These are phyloP conservation scores for Trifolium fragiferum DNA, from an alignment of 306 rosid genomes.

Conservation along the genomic window DNA sequence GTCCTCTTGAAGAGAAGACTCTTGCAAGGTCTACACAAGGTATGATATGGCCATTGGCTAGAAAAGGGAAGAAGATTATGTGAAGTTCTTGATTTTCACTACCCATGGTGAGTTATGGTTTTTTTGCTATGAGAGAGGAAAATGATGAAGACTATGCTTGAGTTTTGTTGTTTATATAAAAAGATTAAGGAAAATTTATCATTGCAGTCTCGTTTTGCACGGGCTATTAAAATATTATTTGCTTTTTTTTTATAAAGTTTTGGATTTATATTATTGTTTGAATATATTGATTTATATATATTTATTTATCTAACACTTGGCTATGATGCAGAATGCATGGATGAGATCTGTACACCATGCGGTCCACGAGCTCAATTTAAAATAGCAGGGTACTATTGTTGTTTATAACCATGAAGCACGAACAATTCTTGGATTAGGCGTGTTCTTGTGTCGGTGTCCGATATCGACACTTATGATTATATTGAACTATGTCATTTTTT, in stretches of 20 bases:
- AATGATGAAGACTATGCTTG: background rate
- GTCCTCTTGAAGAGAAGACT: slow-evolving; percentile 42
- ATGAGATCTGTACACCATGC: background rate
- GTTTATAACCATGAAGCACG: no score
- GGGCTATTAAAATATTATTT: background rate
- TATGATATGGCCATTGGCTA: slow-evolving; percentile 47
- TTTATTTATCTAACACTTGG: background rate
- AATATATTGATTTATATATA: background rate
- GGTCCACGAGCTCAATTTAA: background rate
- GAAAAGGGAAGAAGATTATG: slow-evolving; percentile 44
- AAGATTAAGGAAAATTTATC: background rate
- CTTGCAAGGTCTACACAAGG: slow-evolving; percentile 45
- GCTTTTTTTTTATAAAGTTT: background rate
- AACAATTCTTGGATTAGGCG: no score
- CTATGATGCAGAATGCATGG: background rate
- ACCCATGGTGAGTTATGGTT: slow-evolving; percentile 5
- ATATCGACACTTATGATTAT: no score
- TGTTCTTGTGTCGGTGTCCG: no score
- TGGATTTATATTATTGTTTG: background rate
- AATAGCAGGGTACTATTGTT: background rate
- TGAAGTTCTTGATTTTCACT: slow-evolving; percentile 33
- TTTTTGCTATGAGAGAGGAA: background rate
- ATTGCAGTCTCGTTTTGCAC: slow-evolving; percentile 21
- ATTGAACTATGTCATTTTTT: no score
- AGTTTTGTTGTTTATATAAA: slow-evolving; percentile 8